Evolutionary conservation across 768 basidiomycete species (phyloP).

Genomic region (Tremella fuciformis): DNA sequence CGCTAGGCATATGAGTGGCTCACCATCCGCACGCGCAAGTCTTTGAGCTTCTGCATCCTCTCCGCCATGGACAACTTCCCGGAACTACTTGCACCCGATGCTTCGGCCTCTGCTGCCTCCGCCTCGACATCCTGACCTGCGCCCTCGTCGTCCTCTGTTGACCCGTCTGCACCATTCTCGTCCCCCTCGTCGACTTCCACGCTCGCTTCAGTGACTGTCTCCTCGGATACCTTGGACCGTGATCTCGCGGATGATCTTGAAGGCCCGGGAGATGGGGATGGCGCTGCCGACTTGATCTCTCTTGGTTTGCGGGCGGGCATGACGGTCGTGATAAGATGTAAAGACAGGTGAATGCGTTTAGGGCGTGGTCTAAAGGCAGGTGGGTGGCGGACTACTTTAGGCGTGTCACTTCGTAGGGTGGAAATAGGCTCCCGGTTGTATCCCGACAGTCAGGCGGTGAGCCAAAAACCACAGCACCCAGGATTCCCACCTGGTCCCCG

Average conservation of each 20-base stretch:
- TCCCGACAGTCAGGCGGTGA: too few species aligned
- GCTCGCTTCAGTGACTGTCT: constrained; percentile 12
- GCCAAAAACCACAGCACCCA: constrained; percentile 38
- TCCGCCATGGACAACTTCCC: constrained; percentile 60
- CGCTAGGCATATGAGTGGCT: constrained; percentile 40
- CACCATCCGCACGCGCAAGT: constrained; percentile 76
- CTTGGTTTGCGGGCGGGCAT: constrained; percentile 40
- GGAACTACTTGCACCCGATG: constrained; percentile 14
- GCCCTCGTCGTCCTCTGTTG: constrained; percentile 37
- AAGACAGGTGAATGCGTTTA: background rate
- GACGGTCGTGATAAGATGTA: constrained; percentile 7
- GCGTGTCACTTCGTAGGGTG: too few species aligned
- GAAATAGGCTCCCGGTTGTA: too few species aligned
- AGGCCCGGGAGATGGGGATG: constrained; percentile 43
- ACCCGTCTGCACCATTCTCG: constrained; percentile 13
- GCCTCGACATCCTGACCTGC: constrained; percentile 39
- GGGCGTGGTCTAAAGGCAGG: too few species aligned
- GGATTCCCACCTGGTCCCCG: constrained; percentile 41
- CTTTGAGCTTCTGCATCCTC: constrained; percentile 71
- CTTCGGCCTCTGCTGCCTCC: constrained; percentile 12
- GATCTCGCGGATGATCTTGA: constrained; percentile 9
- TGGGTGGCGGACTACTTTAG: too few species aligned
- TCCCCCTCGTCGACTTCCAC: constrained; percentile 22
- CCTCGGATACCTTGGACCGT: constrained; percentile 7
- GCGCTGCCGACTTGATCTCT: constrained; percentile 41